Conservation (phyloP, 2,329 filamentous ascomycete genomes). For the Ophiostoma montium region DNA sequence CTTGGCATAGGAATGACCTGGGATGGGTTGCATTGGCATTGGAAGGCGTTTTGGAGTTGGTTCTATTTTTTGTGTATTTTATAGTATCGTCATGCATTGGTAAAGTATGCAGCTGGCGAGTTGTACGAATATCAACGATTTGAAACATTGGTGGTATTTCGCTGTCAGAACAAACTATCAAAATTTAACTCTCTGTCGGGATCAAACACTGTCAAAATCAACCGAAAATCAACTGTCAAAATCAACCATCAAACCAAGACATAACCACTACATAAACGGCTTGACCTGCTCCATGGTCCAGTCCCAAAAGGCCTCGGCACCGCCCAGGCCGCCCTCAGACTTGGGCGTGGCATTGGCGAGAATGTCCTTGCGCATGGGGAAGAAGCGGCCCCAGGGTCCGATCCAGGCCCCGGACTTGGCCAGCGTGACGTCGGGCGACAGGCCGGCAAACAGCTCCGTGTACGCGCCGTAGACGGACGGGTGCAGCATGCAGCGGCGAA, state of each 20-base stretch:
- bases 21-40: too few species aligned
- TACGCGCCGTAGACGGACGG: conserved; percentile 21
- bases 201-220: too few species aligned
- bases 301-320: conserved; percentile 25
- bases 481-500: conserved; percentile 10
- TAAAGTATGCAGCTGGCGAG: too few species aligned
- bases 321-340: conserved; percentile 25
- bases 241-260: background rate
- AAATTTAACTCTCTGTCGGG: too few species aligned
- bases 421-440: conserved; percentile 22
- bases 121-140: background rate
- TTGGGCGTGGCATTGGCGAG: conserved; percentile 17
- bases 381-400: conserved; percentile 25
- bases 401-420: conserved; percentile 18
- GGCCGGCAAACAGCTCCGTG: conserved; percentile 25
- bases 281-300: conserved; percentile 27
- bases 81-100: background rate
- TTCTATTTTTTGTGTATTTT: background rate
- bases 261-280: conserved; percentile 11
- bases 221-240: background rate
- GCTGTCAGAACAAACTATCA: too few species aligned
- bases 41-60: background rate
- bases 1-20: conserved; percentile 21
- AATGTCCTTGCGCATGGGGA: conserved; percentile 19
- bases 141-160: too few species aligned